Evolutionary conservation across 2,329 filamentous ascomycete genomes (phyloP).

Genomic region (Chaetomium globosum): DNA sequence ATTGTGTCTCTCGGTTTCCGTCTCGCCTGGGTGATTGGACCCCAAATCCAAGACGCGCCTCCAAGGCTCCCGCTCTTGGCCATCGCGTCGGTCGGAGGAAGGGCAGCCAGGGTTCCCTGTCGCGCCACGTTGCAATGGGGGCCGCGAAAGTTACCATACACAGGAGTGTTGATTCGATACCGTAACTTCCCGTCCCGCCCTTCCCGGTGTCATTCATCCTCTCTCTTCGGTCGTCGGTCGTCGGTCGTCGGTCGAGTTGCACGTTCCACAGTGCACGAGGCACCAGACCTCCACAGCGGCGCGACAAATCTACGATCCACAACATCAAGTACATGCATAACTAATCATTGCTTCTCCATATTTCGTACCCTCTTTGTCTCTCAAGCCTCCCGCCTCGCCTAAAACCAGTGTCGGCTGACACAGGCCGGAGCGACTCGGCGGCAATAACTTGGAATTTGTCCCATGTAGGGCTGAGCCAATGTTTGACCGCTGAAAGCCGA

Average conservation of each 20-base stretch:
- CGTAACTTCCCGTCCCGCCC: slow-evolving; percentile 33
- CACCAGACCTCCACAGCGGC: no score
- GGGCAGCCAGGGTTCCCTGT: slow-evolving; percentile 19
- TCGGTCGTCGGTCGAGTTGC: background rate
- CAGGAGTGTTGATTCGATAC: background rate
- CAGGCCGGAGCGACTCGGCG: background rate
- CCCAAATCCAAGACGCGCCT: slow-evolving; percentile 2
- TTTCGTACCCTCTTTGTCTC: no score
- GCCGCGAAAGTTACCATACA: slow-evolving; percentile 20
- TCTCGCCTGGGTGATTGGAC: slow-evolving; percentile 12
- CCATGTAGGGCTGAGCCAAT: slow-evolving; percentile 30
- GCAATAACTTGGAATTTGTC: background rate
- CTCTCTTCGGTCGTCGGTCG: slow-evolving; percentile 25
- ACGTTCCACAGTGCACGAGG: background rate
- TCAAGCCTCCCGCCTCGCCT: background rate
- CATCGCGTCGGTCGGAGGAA: background rate
- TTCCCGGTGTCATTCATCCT: slow-evolving; percentile 33
- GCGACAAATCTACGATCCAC: background rate
- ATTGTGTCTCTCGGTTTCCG: background rate
- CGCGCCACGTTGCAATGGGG: slow-evolving; percentile 34
- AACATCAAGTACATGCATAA: background rate
- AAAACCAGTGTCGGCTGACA: slow-evolving; percentile 14
- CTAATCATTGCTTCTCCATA: background rate
- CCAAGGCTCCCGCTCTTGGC: slow-evolving; percentile 13
- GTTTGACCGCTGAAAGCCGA: slow-evolving; percentile 25